These are phyloP conservation scores for Tolypocladium amazonense DNA, from an alignment of 2,329 filamentous ascomycete genomes.

Conservation along the genomic window DNA sequence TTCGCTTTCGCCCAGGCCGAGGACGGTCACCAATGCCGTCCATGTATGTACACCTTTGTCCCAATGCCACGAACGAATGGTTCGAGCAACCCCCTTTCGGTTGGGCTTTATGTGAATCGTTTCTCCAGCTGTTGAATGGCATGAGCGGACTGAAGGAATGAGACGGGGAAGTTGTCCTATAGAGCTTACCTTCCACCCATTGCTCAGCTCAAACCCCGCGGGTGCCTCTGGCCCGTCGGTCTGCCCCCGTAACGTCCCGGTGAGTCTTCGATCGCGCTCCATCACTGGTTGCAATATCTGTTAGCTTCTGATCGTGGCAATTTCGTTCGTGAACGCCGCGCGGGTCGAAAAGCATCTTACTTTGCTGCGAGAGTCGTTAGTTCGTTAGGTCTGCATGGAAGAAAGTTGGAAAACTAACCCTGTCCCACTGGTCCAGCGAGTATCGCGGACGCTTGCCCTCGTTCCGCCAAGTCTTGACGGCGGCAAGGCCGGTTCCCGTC, in stretches of 20 bases:
- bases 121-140: slow-evolving; percentile 35
- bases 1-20: not conserved
- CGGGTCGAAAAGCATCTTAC: slow-evolving; percentile 22
- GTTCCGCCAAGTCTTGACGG: slow-evolving; percentile 46
- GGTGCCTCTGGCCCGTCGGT: slow-evolving; percentile 44
- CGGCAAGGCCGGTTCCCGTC: slow-evolving; percentile 46
- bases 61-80: not conserved
- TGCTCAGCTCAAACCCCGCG: slow-evolving; percentile 50
- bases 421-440: slow-evolving; percentile 53
- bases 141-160: not conserved
- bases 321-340: not conserved
- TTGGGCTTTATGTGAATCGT: slow-evolving; percentile 30
- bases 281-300: slow-evolving; percentile 38
- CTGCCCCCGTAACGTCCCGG: slow-evolving; percentile 48
- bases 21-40: not conserved
- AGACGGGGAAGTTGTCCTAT: not conserved
- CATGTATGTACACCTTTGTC: slow-evolving; percentile 9
- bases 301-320: not conserved
- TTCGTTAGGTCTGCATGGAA: not conserved
- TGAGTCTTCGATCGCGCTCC: slow-evolving; percentile 52
- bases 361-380: slow-evolving; percentile 38
- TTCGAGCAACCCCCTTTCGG: slow-evolving; percentile 1
- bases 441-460: slow-evolving; percentile 51
- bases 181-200: slow-evolving; percentile 48
- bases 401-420: slow-evolving; percentile 28